These are phyloP conservation scores for Chlorella vulgaris DNA, from an alignment of 139 green algal species.

Conservation along the genomic window DNA sequence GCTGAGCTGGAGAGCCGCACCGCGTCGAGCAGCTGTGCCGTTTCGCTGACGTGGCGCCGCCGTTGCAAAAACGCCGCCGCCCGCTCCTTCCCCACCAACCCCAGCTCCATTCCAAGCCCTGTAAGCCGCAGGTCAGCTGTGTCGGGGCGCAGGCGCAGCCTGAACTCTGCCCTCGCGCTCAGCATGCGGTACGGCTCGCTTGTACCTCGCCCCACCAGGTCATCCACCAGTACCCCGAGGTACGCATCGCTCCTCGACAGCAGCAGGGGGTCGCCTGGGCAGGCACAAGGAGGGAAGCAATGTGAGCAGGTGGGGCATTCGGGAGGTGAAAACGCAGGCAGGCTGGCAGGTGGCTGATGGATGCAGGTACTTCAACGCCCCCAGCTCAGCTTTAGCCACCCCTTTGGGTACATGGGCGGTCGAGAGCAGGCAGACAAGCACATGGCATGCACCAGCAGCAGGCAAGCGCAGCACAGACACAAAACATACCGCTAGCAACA, in stretches of 20 bases:
- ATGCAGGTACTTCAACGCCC: too few species aligned
- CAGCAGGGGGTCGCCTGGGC: conserved; percentile 43
- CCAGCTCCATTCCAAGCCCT: conserved; percentile 40
- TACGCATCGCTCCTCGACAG: conserved; percentile 55
- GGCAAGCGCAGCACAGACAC: too few species aligned
- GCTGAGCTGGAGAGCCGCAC: conserved; percentile 29
- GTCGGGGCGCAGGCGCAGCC: conserved; percentile 60
- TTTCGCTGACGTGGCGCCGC: not conserved
- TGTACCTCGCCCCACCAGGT: conserved; percentile 55
- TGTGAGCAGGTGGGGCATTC: not conserved
- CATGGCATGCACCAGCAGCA: not conserved
- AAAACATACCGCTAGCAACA: not conserved
- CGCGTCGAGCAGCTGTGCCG: conserved; percentile 23
- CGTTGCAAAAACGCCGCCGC: not conserved
- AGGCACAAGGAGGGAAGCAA: not conserved
- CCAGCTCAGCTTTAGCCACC: too few species aligned
- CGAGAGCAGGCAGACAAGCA: not conserved
- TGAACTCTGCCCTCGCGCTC: conserved; percentile 56
- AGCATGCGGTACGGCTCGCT: conserved; percentile 71
- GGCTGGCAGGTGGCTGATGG: not conserved
- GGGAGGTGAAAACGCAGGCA: not conserved
- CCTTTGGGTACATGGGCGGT: too few species aligned
- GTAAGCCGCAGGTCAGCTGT: conserved; percentile 65
- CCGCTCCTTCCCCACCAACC: conserved; percentile 42
- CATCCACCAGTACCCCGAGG: conserved; percentile 61